Evolutionary conservation across 495 filamentous ascomycete species (phyloP).

Genomic region (Diplogelasinospora grovesii): DNA sequence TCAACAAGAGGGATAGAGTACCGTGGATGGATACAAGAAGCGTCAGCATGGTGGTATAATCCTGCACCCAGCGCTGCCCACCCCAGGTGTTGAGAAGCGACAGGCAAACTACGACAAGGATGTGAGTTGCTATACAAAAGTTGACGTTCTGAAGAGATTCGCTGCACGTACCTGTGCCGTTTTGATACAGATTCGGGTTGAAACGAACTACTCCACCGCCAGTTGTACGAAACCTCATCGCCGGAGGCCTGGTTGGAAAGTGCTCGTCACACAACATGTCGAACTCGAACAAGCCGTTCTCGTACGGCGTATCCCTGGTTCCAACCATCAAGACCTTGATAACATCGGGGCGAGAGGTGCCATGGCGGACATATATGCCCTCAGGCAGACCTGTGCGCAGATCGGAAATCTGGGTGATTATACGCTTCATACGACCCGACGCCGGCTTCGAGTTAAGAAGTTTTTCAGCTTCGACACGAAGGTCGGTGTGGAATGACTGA

Average conservation of each 20-base stretch:
- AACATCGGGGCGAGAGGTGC: constrained; percentile 45
- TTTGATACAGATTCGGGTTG: constrained; percentile 55
- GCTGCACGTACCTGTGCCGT: constrained; percentile 49
- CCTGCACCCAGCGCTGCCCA: constrained; percentile 47
- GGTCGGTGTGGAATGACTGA: constrained; percentile 11
- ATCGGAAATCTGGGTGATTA: constrained; percentile 46
- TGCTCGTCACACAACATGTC: constrained; percentile 42
- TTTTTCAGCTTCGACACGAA: no score
- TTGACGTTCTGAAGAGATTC: no score
- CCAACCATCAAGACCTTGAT: constrained; percentile 55
- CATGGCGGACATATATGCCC: constrained; percentile 53
- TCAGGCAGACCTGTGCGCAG: constrained; percentile 47
- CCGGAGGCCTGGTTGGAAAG: constrained; percentile 46
- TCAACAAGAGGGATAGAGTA: constrained; percentile 4
- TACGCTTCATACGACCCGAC: constrained; percentile 39
- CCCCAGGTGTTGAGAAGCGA: constrained; percentile 54
- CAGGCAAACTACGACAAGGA: constrained; percentile 42
- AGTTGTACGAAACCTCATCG: constrained; percentile 45
- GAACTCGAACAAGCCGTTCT: constrained; percentile 57
- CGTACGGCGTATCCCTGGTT: constrained; percentile 52
- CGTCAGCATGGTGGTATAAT: constrained; percentile 49
- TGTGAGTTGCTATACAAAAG: no score
- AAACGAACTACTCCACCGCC: constrained; percentile 38
- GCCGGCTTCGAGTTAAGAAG: no score
- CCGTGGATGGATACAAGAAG: constrained; percentile 55